Evolutionary conservation across 257 asterid genomes (phyloP).

Genomic region (Rhazya stricta): DNA sequence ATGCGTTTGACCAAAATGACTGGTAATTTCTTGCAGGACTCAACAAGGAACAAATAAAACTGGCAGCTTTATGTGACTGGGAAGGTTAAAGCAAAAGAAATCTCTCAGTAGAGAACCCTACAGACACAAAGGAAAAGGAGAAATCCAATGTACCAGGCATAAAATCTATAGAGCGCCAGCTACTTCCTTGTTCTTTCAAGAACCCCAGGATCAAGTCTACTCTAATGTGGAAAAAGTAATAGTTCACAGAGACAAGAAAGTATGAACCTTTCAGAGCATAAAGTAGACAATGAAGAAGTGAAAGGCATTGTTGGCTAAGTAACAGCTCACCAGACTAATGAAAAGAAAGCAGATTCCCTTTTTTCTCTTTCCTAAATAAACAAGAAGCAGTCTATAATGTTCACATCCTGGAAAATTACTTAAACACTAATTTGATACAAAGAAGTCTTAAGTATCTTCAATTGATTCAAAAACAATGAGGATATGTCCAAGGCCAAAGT

Average conservation of each 20-base stretch:
- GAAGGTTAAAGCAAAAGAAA: constrained; percentile 58
- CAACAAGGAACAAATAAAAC: constrained; percentile 73
- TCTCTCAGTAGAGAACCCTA: constrained; percentile 49
- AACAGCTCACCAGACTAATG: constrained; percentile 57
- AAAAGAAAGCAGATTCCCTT: constrained; percentile 88
- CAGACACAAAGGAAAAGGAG: constrained; percentile 45
- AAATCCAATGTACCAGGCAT: constrained; percentile 51
- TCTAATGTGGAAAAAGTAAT: constrained; percentile 37
- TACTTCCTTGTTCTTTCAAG: constrained; percentile 34
- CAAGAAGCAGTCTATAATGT: constrained; percentile 12
- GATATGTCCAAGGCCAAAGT: constrained; percentile 17
- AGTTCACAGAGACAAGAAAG: constrained; percentile 48
- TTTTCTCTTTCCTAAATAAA: constrained; percentile 22
- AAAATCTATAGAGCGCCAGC: constrained; percentile 38
- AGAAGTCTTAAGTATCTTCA: constrained; percentile 17
- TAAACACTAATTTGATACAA: constrained; percentile 10
- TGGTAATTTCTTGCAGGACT: constrained; percentile 62
- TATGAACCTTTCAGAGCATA: constrained; percentile 66
- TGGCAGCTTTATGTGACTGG: constrained; percentile 81
- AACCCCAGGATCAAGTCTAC: constrained; percentile 51
- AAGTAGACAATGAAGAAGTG: constrained; percentile 46
- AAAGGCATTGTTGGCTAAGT: constrained; percentile 49
- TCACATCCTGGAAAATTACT: constrained; percentile 17
- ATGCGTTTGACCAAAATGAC: constrained; percentile 55
- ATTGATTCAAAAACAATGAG: constrained; percentile 15